phyloP scores from a whole-genome alignment of 805 yeast genomes.

The Kazachstania psychrophila region DNA sequence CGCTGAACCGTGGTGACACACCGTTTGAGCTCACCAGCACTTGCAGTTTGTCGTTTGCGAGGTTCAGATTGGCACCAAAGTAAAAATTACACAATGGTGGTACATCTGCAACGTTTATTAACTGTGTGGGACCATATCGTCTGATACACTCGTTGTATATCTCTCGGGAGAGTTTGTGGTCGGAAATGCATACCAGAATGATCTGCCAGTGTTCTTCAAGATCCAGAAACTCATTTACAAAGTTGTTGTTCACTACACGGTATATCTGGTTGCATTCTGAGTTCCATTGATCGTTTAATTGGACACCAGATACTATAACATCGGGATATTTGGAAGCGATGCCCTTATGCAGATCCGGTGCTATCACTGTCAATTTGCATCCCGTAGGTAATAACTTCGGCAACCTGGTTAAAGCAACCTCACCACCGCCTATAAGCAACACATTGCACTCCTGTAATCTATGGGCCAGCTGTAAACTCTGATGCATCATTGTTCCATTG shows the following conservation, averaged over 20 bases:
- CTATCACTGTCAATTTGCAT: constrained; percentile 24
- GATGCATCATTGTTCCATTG: too few species aligned
- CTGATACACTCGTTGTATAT: constrained; percentile 18
- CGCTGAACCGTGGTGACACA: constrained; percentile 26
- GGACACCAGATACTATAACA: background rate
- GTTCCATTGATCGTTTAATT: constrained; percentile 13
- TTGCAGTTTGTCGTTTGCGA: constrained; percentile 11
- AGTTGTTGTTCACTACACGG: constrained; percentile 12
- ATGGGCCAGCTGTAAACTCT: constrained; percentile 27
- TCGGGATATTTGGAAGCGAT: constrained; percentile 7
- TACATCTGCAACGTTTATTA: constrained; percentile 31
- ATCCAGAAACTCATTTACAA: constrained; percentile 11
- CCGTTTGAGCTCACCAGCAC: constrained; percentile 28
- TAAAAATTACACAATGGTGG: constrained; percentile 29
- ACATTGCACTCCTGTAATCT: constrained; percentile 19
- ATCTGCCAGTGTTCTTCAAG: constrained; percentile 21
- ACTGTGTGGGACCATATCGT: constrained; percentile 21
- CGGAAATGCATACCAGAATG: constrained; percentile 26
- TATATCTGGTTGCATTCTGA: constrained; percentile 6
- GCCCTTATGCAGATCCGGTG: constrained; percentile 17
- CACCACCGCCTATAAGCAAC: constrained; percentile 30
- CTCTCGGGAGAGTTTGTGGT: constrained; percentile 15
- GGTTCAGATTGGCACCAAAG: constrained; percentile 26
- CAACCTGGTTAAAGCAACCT: constrained; percentile 26
- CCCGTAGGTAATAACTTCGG: constrained; percentile 28